Conservation (phyloP, 208 protist genomes). For the Acanthamoeba royreba region DNA sequence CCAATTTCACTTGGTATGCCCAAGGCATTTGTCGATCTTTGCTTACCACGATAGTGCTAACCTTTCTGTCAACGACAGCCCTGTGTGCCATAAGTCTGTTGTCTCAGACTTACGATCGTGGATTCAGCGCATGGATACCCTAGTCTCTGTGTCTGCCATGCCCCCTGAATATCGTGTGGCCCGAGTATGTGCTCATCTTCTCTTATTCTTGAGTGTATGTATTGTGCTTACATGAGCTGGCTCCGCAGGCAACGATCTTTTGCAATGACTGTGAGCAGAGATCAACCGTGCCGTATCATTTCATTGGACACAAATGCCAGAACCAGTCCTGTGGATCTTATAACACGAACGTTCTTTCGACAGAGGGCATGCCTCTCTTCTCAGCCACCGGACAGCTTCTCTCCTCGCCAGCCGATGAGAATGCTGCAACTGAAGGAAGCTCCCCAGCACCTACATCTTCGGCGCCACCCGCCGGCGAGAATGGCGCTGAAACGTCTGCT, state of each 20-base stretch:
- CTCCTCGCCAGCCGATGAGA: background rate
- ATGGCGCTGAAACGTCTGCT: background rate
- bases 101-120: background rate
- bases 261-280: slow-evolving; percentile 63
- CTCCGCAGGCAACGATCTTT: slow-evolving; percentile 14
- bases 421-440: background rate
- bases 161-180: background rate
- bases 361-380: slow-evolving; percentile 5
- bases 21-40: no score
- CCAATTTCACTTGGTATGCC: background rate
- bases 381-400: background rate
- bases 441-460: background rate
- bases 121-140: background rate
- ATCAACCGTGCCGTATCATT: slow-evolving; percentile 51
- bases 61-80: background rate
- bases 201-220: background rate
- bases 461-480: background rate
- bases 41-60: no score
- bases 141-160: background rate
- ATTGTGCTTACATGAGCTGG: background rate
- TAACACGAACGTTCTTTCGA: slow-evolving; percentile 53
- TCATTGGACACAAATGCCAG: slow-evolving; percentile 57
- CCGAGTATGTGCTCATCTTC: background rate
- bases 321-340: slow-evolving; percentile 48
- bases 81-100: slow-evolving; percentile 32